Conservation (phyloP, 352 stramenopile genomes). For the Phytophthora boehmeriae region DNA sequence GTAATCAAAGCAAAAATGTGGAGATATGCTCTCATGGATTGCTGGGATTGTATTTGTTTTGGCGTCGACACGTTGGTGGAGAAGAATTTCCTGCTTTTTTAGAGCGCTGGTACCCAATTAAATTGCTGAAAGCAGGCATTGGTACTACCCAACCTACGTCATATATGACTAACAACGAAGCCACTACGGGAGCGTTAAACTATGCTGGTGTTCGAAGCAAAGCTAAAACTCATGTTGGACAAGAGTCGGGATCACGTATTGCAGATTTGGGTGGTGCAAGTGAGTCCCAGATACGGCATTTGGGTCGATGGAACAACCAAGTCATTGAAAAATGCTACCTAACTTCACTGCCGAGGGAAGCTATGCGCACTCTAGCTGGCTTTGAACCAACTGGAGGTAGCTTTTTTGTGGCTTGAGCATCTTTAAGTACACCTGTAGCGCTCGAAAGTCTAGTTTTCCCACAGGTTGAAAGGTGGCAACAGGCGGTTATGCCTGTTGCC, state of each 20-base stretch:
- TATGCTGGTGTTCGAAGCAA: background rate
- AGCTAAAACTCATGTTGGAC: background rate
- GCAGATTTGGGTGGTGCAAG: background rate
- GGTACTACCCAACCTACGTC: background rate
- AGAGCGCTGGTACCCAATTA: constrained; percentile 7
- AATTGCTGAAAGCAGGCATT: constrained; percentile 9
- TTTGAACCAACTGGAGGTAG: constrained; percentile 2
- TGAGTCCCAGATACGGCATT: constrained; percentile 8
- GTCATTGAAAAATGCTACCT: constrained; percentile 9
- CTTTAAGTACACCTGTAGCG: background rate
- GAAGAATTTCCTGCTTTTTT: constrained; percentile 6
- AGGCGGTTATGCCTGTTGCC: too few relatives aligned
- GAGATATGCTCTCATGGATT: constrained; percentile 2
- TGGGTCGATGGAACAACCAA: constrained; percentile 8
- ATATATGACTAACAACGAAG: background rate
- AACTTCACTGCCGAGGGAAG: constrained; percentile 3
- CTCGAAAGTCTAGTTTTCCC: background rate
- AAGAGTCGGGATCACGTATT: background rate
- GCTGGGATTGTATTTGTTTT: constrained; percentile 17
- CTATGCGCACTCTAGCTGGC: constrained; percentile 13
- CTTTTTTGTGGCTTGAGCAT: constrained; percentile 5
- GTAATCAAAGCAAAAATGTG: constrained; percentile 11
- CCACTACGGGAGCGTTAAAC: background rate
- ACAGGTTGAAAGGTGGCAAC: background rate
- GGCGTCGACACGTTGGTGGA: constrained; percentile 8